Evolutionary conservation across 352 stramenopile genomes (phyloP), one percentile per base, ranked within the genome.

Genomic region (Thraustochytrium striatum): DNA sequence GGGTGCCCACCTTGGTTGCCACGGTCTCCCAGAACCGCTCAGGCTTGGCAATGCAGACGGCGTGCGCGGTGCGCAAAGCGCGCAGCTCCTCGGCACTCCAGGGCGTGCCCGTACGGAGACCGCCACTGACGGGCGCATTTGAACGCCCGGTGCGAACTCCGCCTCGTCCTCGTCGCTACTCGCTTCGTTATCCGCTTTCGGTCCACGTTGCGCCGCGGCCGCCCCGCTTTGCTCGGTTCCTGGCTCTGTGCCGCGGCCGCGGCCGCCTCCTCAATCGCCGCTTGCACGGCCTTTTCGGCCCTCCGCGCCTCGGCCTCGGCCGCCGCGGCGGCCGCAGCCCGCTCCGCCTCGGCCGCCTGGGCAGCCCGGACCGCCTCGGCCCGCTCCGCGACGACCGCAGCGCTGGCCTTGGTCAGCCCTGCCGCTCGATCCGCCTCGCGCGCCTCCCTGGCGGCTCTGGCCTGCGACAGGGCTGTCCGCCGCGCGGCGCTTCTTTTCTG

Each of bases 1-100:
- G 65, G 13, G 30, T 38, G 1, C 32, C 32, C 3, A 75, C 50
- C 43, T 68, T 55, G 19, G 8, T 3, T 0, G 65, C 65, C 9
- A 75, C 65, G 30, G 43, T 30, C 11, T 30, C 9, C 65, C 65
- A 75, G 52, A 75, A 75, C 11, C 32, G 7, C 25, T 61, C n/a
- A 25, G 43, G 44, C 1, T 25, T 75, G 5, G 65, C 33, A 43
- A 55, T 38, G 11, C 32, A 30, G 25, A 25, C 25, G 16, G 65
- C 65, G 50, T 75, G 65, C n/a, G 30, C 65, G 30, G 41, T 38
- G 52, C 65, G 65, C 19, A 75, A 43, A 5, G 21, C 11, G 7
- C 65, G 65, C 8, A 55, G 43, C 25, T 75, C 65, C 1, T 70
- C 11, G 5, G 65, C 3, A 5, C 30, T 61, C 65, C 65, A 75